A percentile compares a stretch with the other conserved stretches of the same genome.
Evolutionary conservation across 23 red algal species (phyloP).

Genomic region (Gracilaria gracilis): DNA sequence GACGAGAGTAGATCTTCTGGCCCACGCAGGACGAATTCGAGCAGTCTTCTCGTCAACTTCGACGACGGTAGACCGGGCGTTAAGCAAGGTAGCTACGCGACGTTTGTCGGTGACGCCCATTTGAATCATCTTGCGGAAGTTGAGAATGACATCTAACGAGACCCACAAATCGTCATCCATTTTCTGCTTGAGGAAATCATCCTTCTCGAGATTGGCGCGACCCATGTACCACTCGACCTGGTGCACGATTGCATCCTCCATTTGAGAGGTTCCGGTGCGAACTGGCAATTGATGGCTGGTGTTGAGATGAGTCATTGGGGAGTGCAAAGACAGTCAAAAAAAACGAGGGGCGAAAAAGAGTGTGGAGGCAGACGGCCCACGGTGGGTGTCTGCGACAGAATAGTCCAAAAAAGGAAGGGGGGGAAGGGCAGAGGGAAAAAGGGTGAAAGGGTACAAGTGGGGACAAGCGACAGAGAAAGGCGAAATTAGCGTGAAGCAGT

Average conservation of each 20-base stretch:
- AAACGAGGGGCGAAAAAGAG: neutral
- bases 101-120: slow-evolving; percentile 67
- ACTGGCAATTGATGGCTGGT: slow-evolving; percentile 33
- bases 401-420: neutral
- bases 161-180: slow-evolving; percentile 91
- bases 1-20: slow-evolving; percentile 47
- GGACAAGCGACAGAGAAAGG: neutral
- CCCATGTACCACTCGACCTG: slow-evolving; percentile 96
- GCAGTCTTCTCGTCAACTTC: slow-evolving; percentile 59
- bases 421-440: neutral
- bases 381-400: neutral
- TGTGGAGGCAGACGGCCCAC: neutral
- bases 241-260: slow-evolving; percentile 79
- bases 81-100: slow-evolving; percentile 58
- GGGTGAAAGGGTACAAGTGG: neutral
- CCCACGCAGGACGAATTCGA: slow-evolving; percentile 75
- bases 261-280: slow-evolving; percentile 21
- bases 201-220: slow-evolving; percentile 77
- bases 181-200: slow-evolving; percentile 77
- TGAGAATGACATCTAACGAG: slow-evolving; percentile 70
- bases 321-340: neutral
- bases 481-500: slow-evolving; percentile 2
- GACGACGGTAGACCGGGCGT: slow-evolving; percentile 54
- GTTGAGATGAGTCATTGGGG: slow-evolving; percentile 12
- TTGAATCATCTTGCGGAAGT: slow-evolving; percentile 87